Base-by-base conservation (phyloP, 129 eudicot species). In the Escallonia herrerae region DNA sequence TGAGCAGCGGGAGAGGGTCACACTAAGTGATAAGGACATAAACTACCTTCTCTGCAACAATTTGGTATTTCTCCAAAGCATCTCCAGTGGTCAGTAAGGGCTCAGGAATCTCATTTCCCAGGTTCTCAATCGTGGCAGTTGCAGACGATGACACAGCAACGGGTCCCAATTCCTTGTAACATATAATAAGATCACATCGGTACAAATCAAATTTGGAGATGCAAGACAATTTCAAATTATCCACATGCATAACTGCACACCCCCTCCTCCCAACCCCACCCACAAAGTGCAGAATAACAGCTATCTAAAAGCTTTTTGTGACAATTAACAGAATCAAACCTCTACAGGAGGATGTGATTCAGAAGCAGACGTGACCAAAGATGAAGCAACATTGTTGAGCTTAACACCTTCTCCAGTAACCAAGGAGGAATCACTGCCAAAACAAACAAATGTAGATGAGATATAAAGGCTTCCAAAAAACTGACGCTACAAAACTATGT, bases 21-120 rank as follows among this genome's bases (percentile, higher is more conserved):
- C 58, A 8, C 59, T 56, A 2, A 58, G 13, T 40, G 40, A 7
- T 12, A 58, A 69, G 58, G 60, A 65, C 60, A 69, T n/a, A 5
- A 54, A 48, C 45, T 7, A 85, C 93, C 93, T 85, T 82, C 70
- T 66, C 65, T 37, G 78, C 67, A 60, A 85, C 64, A 13, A 74
- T 39, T 57, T 79, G 87, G 68, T 70, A 79, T 74, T 76, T 77
- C 8, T 85, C 81, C 81, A 79, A 60, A 5, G 85, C 93, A 60
- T 72, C 80, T 46, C 79, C 86, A n/a, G 85, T 79, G 15, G 85
- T 66, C 41, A 81, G 53, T 47, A 80, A 65, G 7, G 82, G 82
- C 63, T 85, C 85, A 38, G 79, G 15, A 14, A 64, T 58, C 58
- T 56, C 58, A 57, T 37, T 69, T 45, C 72, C 81, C n/a, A 64